Conservation (phyloP, 192 early-diverging fungal species). For the Backusella morwellensis region DNA sequence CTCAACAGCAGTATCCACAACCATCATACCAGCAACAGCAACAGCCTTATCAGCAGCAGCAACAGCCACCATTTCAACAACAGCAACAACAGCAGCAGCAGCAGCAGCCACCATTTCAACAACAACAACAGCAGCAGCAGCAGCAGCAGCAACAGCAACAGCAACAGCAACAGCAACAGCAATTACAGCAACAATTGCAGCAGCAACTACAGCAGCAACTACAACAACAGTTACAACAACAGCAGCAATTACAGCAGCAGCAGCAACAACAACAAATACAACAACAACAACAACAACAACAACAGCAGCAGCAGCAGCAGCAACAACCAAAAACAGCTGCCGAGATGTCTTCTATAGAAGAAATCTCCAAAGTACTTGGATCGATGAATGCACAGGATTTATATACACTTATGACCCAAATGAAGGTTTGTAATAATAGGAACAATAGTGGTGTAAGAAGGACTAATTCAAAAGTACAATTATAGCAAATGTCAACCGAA, state of each 20-base stretch:
- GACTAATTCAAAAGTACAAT: neutral
- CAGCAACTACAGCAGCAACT: neutral
- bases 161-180: neutral
- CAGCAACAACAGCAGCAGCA: neutral
- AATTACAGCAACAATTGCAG: neutral
- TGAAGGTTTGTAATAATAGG: constrained; percentile 49
- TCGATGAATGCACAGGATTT: constrained; percentile 60
- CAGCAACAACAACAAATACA: neutral
- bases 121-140: neutral
- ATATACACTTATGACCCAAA: constrained; percentile 59
- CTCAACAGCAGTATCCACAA: neutral
- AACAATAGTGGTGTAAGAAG: neutral
- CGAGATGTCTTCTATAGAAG: constrained; percentile 34
- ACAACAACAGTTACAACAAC: neutral
- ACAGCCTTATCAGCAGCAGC: neutral
- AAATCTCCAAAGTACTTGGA: constrained; percentile 54
- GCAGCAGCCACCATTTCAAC: neutral
- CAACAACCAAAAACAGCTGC: neutral
- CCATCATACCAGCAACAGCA: neutral
- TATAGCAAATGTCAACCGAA: constrained; percentile 51
- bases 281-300: neutral
- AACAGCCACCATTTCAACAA: neutral
- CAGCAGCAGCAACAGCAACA: neutral
- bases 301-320: constrained; percentile 16
- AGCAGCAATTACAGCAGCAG: neutral